phyloP scores from a whole-genome alignment of 2,329 filamentous ascomycete species.

The Pyrenophora teres region DNA sequence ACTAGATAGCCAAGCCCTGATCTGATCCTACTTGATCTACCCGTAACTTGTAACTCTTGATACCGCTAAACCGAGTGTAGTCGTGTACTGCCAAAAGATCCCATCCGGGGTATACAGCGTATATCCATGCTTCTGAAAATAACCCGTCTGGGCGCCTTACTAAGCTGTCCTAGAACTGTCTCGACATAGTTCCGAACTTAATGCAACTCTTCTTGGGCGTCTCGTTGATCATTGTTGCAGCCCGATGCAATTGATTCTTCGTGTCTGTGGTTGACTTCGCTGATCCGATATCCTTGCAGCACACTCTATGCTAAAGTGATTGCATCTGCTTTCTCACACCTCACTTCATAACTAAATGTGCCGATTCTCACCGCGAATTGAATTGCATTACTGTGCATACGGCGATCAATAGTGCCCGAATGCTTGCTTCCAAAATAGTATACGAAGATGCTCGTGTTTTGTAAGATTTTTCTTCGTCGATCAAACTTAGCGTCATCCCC shows the following conservation, averaged over 20 bases:
- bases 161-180: neutral
- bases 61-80: neutral
- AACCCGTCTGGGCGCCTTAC: neutral
- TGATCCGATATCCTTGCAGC: too few species aligned
- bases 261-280: too few species aligned
- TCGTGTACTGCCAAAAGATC: neutral
- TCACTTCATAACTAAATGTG: neutral
- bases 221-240: too few species aligned
- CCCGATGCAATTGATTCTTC: too few species aligned
- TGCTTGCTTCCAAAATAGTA: too few species aligned
- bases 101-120: neutral
- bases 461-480: neutral
- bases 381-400: too few species aligned
- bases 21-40: neutral
- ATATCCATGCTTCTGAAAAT: neutral
- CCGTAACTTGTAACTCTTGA: neutral
- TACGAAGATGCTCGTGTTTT: neutral
- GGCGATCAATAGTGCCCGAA: too few species aligned
- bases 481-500: too few species aligned
- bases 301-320: too few species aligned
- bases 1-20: too few species aligned
- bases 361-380: neutral
- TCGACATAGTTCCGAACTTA: neutral
- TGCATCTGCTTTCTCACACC: too few species aligned
- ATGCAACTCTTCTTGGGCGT: neutral